These are phyloP conservation scores for Danielozyma ontarioensis DNA, from an alignment of 805 yeast species.

Conservation along the genomic window DNA sequence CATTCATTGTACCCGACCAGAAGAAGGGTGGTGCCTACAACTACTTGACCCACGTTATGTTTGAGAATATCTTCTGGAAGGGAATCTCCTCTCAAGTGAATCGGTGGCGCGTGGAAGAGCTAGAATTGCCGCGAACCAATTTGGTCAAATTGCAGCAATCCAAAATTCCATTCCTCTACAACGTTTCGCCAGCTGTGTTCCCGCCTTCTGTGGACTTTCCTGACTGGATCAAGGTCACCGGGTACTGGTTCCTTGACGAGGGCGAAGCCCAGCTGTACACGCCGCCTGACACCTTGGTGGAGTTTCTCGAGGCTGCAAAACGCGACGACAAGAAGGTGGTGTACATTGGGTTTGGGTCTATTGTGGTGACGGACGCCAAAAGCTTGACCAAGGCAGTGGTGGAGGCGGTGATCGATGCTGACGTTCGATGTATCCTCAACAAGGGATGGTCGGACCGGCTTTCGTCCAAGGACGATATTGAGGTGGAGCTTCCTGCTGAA, in stretches of 20 bases:
- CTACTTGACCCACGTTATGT: slow-evolving; percentile 85
- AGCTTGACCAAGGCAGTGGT: slow-evolving; percentile 73
- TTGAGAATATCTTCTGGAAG: slow-evolving; percentile 90
- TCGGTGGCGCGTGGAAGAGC: slow-evolving; percentile 71
- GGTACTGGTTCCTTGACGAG: slow-evolving; percentile 90
- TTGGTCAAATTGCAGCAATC: slow-evolving; percentile 67
- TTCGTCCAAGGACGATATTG: slow-evolving; percentile 32
- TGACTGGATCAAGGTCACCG: slow-evolving; percentile 94
- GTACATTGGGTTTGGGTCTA: slow-evolving; percentile 94
- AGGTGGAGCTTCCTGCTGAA: slow-evolving; percentile 54
- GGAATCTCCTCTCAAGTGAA: slow-evolving; percentile 86
- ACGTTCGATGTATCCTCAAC: slow-evolving; percentile 79
- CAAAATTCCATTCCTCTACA: slow-evolving; percentile 83
- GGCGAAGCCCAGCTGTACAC: slow-evolving; percentile 41
- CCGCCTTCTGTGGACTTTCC: slow-evolving; percentile 92
- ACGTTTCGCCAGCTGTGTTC: slow-evolving; percentile 80
- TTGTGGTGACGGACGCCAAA: slow-evolving; percentile 79
- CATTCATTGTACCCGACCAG: slow-evolving; percentile 91
- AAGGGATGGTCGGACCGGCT: slow-evolving; percentile 93
- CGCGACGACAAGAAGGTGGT: slow-evolving; percentile 63
- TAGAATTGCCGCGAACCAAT: slow-evolving; percentile 64
- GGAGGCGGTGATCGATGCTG: slow-evolving; percentile 75
- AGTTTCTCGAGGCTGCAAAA: slow-evolving; percentile 61
- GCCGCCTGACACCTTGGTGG: slow-evolving; percentile 55
- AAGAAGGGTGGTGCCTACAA: slow-evolving; percentile 91